Conservation (phyloP, 495 filamentous ascomycete species). For the Neurospora sublineolata region DNA sequence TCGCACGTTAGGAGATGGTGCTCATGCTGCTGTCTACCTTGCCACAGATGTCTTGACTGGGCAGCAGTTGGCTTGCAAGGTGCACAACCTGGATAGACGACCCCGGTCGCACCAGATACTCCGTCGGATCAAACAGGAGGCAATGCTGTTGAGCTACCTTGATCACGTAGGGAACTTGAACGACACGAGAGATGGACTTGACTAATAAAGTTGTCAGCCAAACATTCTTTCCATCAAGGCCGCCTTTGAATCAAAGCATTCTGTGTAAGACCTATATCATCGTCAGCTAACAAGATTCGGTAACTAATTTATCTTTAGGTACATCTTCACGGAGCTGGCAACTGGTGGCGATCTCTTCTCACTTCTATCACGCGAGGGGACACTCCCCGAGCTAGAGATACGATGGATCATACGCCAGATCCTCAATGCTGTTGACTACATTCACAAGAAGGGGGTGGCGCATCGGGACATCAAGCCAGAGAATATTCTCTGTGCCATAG, state of each 20-base stretch:
- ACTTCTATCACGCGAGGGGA: conserved; percentile 35
- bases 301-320: conserved; percentile 29
- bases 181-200: neutral
- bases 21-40: conserved; percentile 73
- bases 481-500: conserved; percentile 71
- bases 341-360: conserved; percentile 51
- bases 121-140: conserved; percentile 34
- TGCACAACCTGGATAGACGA: conserved; percentile 22
- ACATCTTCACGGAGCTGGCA: conserved; percentile 56
- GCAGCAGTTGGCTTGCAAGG: conserved; percentile 71
- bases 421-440: conserved; percentile 62
- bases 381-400: conserved; percentile 57
- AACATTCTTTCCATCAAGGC: conserved; percentile 49
- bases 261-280: conserved; percentile 32
- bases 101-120: conserved; percentile 4
- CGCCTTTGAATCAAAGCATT: conserved; percentile 37
- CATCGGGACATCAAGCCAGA: conserved; percentile 94
- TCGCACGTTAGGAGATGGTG: conserved; percentile 67
- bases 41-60: conserved; percentile 56
- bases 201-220: conserved; percentile 30
- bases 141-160: conserved; percentile 43
- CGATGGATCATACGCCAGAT: conserved; percentile 77
- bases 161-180: conserved; percentile 40
- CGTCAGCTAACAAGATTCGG: neutral
- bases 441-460: conserved; percentile 70